A percentile compares a stretch with the other conserved stretches of the same genome.
Evolutionary conservation across 768 basidiomycete species (phyloP).

Genomic region (Tylopilus plumbeoviolaceoides): DNA sequence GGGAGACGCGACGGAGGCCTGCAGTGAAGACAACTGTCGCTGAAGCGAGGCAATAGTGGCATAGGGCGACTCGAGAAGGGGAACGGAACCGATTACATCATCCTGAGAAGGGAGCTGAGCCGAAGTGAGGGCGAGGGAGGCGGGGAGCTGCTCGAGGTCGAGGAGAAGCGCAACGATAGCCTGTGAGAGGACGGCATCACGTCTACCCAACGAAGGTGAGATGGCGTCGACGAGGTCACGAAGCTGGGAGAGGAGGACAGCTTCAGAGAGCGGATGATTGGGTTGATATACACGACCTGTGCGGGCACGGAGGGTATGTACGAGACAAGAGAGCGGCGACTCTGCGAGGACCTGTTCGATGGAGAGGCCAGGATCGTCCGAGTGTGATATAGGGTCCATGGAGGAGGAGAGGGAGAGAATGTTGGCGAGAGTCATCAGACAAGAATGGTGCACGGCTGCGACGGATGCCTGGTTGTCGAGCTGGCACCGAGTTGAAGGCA

Average conservation of each 20-base stretch:
- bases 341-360: slow-evolving; percentile 16
- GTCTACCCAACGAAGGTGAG: slow-evolving; percentile 38
- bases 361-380: slow-evolving; percentile 36
- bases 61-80: slow-evolving; percentile 13
- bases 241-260: slow-evolving; percentile 58
- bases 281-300: slow-evolving; percentile 1
- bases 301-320: slow-evolving; percentile 17
- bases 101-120: slow-evolving; percentile 12
- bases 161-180: slow-evolving; percentile 66
- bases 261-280: slow-evolving; percentile 39
- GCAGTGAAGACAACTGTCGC: slow-evolving; percentile 65
- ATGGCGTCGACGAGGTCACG: slow-evolving; percentile 48
- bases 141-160: slow-evolving; percentile 62
- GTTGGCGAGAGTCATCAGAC: slow-evolving; percentile 68
- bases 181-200: slow-evolving; percentile 60
- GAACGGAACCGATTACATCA: not conserved
- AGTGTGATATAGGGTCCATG: slow-evolving; percentile 26
- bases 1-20: slow-evolving; percentile 30
- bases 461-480: slow-evolving; percentile 72
- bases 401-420: slow-evolving; percentile 53
- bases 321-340: slow-evolving; percentile 17
- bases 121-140: slow-evolving; percentile 16
- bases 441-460: slow-evolving; percentile 65
- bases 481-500: too few relatives aligned
- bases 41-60: slow-evolving; percentile 59